phyloP scores from a whole-genome alignment of 2,329 filamentous ascomycete genomes.

The Sphaerulina populicola region DNA sequence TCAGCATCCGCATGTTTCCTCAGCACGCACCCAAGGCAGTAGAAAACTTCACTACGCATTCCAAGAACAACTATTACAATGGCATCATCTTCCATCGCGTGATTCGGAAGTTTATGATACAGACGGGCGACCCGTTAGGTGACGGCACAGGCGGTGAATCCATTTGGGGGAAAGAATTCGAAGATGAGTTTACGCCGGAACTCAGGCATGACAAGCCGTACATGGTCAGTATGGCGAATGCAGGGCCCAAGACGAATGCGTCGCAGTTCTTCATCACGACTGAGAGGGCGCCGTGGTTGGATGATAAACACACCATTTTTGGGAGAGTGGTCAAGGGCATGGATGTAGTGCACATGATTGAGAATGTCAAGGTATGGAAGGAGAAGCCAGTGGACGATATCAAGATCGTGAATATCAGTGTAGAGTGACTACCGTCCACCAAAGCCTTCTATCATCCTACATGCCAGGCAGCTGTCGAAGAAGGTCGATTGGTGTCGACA shows the following conservation, averaged over 20 bases:
- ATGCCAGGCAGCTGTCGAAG: not conserved
- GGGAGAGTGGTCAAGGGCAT: constrained; percentile 81
- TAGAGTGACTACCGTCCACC: not conserved
- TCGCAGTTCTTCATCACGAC: constrained; percentile 98
- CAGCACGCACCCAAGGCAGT: constrained; percentile 88
- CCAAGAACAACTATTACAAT: constrained; percentile 89
- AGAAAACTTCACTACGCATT: constrained; percentile 93
- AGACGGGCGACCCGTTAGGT: constrained; percentile 74
- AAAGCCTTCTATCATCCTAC: too few species aligned
- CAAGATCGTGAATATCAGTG: constrained; percentile 79
- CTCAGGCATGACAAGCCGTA: constrained; percentile 93
- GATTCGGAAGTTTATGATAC: constrained; percentile 98
- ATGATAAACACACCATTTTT: constrained; percentile 94
- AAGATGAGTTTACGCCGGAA: constrained; percentile 77
- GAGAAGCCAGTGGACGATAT: constrained; percentile 97
- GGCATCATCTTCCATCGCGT: constrained; percentile 95
- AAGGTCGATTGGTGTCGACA: not conserved
- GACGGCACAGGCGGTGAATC: constrained; percentile 85
- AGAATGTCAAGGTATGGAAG: constrained; percentile 75
- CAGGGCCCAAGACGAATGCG: constrained; percentile 87
- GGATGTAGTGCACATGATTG: constrained; percentile 92
- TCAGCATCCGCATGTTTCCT: constrained; percentile 85
- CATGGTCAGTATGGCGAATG: constrained; percentile 95
- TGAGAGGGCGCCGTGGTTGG: constrained; percentile 93
- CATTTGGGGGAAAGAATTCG: constrained; percentile 88